phyloP scores from a whole-genome alignment of 169 alveolate species.

The Eimeria acervulina region DNA sequence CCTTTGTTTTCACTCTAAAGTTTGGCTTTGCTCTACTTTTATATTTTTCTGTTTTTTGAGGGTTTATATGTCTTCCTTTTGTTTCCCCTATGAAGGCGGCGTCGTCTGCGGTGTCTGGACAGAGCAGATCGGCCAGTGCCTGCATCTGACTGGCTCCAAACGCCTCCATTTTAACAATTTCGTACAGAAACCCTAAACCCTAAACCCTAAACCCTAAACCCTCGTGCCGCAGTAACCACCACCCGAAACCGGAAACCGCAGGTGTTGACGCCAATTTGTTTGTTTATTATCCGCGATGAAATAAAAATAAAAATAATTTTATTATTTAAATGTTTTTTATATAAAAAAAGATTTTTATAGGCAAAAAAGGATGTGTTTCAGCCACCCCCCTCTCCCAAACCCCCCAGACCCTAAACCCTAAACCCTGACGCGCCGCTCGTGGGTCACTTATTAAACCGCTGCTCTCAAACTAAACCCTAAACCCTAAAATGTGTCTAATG shows the following conservation, averaged over 20 bases:
- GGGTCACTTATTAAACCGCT: background rate
- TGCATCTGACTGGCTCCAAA: constrained; percentile 32
- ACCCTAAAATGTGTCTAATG: too few relatives aligned
- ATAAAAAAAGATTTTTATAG: too few relatives aligned
- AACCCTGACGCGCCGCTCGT: background rate
- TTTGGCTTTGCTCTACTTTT: constrained; percentile 57
- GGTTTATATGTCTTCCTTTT: too few relatives aligned
- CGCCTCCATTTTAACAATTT: background rate
- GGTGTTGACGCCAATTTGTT: too few relatives aligned
- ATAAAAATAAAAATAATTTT: too few relatives aligned
- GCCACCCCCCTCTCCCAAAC: background rate
- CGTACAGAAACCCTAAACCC: background rate
- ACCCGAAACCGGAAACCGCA: too few relatives aligned
- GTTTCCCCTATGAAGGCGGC: background rate
- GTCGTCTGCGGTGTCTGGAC: constrained; percentile 43
- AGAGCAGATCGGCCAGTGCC: constrained; percentile 64
- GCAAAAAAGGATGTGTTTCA: too few relatives aligned
- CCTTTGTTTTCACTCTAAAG: constrained; percentile 54
- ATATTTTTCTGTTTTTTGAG: constrained; percentile 18
- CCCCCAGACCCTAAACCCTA: constrained; percentile 7
- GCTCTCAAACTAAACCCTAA: too few relatives aligned
- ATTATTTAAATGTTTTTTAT: too few relatives aligned
- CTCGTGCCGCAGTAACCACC: background rate
- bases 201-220: constrained; percentile 36
- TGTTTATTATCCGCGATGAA: too few relatives aligned